Conservation (phyloP, 305 asterid species). For the Petunia hybrid region DNA sequence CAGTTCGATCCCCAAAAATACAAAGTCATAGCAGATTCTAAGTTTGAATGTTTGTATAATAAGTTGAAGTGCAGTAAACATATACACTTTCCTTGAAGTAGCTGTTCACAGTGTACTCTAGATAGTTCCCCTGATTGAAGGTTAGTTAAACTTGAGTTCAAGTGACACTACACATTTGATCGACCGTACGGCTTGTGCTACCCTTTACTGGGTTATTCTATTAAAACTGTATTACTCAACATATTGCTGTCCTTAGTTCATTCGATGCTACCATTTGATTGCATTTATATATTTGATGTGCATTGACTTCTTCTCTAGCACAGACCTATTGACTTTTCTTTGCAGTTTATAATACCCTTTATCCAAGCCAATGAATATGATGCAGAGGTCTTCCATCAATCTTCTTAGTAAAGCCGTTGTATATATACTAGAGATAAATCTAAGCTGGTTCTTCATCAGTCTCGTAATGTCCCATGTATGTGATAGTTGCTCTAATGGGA, state of each 20-base stretch:
- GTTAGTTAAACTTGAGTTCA: background rate
- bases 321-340: too few species aligned
- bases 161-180: background rate
- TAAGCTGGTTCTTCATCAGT: background rate
- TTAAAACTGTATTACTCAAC: too few species aligned
- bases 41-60: background rate
- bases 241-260: too few species aligned
- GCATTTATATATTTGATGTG: too few species aligned
- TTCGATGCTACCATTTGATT: too few species aligned
- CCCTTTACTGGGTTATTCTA: background rate
- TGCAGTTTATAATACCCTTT: too few species aligned
- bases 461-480: background rate
- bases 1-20: background rate
- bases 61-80: background rate
- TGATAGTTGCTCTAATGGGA: background rate
- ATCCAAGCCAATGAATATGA: too few species aligned
- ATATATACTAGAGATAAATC: background rate
- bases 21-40: background rate
- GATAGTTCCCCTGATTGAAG: conserved; percentile 8
- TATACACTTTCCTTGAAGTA: conserved; percentile 2
- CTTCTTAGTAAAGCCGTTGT: background rate
- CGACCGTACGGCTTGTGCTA: background rate
- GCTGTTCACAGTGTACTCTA: background rate
- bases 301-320: too few species aligned
- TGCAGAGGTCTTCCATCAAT: too few species aligned